Conservation (phyloP, 2,329 filamentous ascomycete genomes). For the Aspergillus versicolor region DNA sequence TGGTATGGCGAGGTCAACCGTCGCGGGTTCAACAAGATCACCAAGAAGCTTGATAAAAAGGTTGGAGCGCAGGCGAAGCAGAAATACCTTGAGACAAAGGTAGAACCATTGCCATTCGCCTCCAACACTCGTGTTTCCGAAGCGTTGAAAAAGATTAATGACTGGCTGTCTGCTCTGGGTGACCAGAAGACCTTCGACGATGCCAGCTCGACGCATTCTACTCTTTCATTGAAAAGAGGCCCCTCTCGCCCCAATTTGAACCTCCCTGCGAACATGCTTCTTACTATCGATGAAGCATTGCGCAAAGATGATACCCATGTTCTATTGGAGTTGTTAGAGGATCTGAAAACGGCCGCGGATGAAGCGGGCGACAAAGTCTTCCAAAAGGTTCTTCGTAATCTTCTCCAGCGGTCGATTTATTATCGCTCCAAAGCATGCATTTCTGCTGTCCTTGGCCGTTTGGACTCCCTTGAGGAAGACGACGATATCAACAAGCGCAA, state of each 20-base stretch:
- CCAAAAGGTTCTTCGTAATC: slow-evolving; percentile 53
- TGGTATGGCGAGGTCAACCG: slow-evolving; percentile 99
- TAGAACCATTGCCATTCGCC: slow-evolving; percentile 84
- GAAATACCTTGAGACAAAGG: slow-evolving; percentile 84
- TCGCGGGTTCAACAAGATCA: slow-evolving; percentile 94
- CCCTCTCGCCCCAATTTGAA: slow-evolving; percentile 74
- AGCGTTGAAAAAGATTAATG: slow-evolving; percentile 72
- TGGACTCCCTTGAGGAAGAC: slow-evolving; percentile 74
- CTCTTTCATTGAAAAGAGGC: slow-evolving; percentile 71
- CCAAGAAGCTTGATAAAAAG: slow-evolving; percentile 98
- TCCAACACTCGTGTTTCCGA: slow-evolving; percentile 63
- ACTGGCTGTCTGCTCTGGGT: slow-evolving; percentile 81
- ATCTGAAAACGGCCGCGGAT: slow-evolving; percentile 56
- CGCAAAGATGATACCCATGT: slow-evolving; percentile 42
- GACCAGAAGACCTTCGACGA: slow-evolving; percentile 78
- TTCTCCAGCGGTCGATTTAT: slow-evolving; percentile 56
- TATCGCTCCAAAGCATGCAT: slow-evolving; percentile 74
- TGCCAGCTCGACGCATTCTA: slow-evolving; percentile 66
- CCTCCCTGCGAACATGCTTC: slow-evolving; percentile 58
- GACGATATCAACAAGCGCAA: slow-evolving; percentile 95
- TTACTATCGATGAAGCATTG: slow-evolving; percentile 42
- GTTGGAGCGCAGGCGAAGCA: slow-evolving; percentile 75
- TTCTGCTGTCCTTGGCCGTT: slow-evolving; percentile 64
- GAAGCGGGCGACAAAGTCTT: slow-evolving; percentile 65
- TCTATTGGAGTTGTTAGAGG: slow-evolving; percentile 53